A percentile compares a stretch with the other conserved stretches of the same genome.
Evolutionary conservation across 2,329 filamentous ascomycete species (phyloP).

Genomic region (Neofusicoccum ribis): DNA sequence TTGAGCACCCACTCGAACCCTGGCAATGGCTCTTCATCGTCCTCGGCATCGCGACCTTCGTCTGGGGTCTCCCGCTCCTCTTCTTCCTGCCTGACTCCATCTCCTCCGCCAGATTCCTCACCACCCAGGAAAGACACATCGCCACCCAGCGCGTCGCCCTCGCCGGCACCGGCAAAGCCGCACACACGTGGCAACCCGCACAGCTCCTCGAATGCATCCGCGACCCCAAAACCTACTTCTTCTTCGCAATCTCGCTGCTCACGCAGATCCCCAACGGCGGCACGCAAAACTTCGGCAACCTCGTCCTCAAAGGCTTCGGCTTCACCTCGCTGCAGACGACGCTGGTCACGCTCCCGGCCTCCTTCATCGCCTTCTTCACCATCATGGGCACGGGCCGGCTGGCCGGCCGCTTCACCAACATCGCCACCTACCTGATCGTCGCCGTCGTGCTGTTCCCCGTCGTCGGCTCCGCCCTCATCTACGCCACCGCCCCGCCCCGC

Average conservation of each 20-base stretch:
- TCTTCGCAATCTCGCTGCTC: conserved; percentile 16
- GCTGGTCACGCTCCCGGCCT: conserved; percentile 24
- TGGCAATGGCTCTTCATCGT: conserved; percentile 50
- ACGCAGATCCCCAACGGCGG: conserved; percentile 22
- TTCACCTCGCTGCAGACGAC: conserved; percentile 19
- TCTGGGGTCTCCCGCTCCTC: conserved; percentile 44
- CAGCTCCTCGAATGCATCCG: conserved; percentile 28
- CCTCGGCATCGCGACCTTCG: conserved; percentile 46
- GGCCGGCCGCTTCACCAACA: neutral
- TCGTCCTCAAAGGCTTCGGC: conserved; percentile 23
- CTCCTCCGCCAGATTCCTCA: conserved; percentile 18
- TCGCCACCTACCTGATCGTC: conserved; percentile 12
- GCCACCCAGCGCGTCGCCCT: conserved; percentile 26
- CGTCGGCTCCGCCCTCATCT: conserved; percentile 14
- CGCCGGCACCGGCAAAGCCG: conserved; percentile 57
- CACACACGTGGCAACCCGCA: conserved; percentile 78
- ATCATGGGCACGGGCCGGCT: conserved; percentile 15
- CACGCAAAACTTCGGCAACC: conserved; percentile 22
- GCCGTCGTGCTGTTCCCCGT: conserved; percentile 6
- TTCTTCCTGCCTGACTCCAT: conserved; percentile 47
- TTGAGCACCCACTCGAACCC: conserved; percentile 34
- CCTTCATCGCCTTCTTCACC: conserved; percentile 24
- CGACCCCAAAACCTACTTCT: conserved; percentile 28
- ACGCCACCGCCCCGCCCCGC: conserved; percentile 3
- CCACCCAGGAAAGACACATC: conserved; percentile 25